These are phyloP conservation scores for Pythium oligandrum DNA, from an alignment of 352 stramenopile genomes.

Conservation along the genomic window DNA sequence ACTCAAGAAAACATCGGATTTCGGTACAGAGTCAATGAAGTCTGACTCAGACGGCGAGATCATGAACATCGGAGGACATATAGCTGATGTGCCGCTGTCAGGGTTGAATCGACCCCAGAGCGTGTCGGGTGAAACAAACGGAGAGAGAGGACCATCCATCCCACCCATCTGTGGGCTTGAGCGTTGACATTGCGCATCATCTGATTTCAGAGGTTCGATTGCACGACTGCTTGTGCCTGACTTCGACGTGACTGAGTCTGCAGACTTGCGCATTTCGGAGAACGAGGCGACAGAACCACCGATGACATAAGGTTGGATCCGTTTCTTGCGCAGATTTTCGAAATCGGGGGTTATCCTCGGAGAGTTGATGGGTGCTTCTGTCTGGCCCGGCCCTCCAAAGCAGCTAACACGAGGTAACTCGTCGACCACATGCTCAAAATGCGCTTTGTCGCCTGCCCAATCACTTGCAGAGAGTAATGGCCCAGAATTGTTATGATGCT, in stretches of 20 bases:
- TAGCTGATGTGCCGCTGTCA: background rate
- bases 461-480: too few species aligned
- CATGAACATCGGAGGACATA: background rate
- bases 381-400: too few species aligned
- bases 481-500: too few species aligned
- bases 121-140: background rate
- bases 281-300: too few species aligned
- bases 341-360: too few species aligned
- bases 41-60: constrained; percentile 1
- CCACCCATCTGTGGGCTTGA: background rate
- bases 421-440: too few species aligned
- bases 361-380: too few species aligned
- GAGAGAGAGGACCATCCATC: background rate
- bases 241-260: background rate
- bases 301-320: too few species aligned
- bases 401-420: too few species aligned
- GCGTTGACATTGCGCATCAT: background rate
- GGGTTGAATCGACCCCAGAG: constrained; percentile 1
- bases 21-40: background rate
- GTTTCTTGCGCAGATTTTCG: too few species aligned
- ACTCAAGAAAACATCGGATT: background rate
- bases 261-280: too few species aligned
- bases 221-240: background rate
- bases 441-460: too few species aligned
- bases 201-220: background rate